Conservation (phyloP, 805 yeast species). For the Metschnikowia similis region DNA sequence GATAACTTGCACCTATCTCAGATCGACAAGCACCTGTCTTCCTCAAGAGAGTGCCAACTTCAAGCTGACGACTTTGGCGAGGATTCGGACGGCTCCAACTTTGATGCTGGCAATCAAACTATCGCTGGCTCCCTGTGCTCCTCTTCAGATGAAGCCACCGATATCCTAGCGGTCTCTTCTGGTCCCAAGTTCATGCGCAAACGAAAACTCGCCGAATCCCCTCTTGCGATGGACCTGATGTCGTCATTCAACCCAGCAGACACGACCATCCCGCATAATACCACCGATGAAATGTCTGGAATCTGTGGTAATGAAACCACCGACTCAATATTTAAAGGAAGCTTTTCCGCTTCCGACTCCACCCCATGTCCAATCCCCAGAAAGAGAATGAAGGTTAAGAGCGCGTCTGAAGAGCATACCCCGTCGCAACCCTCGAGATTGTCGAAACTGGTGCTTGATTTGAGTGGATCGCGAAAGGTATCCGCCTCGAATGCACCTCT, state of each 20-base stretch:
- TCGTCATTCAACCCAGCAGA: conserved; percentile 14
- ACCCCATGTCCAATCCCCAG: conserved; percentile 43
- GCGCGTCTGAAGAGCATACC: conserved; percentile 14
- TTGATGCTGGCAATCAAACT: conserved; percentile 25
- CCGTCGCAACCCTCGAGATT: conserved; percentile 21
- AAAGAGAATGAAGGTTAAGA: conserved; percentile 30
- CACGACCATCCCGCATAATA: conserved; percentile 10
- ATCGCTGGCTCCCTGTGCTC: conserved; percentile 17
- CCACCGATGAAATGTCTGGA: conserved; percentile 17
- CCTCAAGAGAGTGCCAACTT: background rate
- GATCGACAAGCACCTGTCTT: background rate
- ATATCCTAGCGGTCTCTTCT: conserved; percentile 3
- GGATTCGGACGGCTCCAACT: conserved; percentile 6
- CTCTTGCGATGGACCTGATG: conserved; percentile 25
- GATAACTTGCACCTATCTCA: conserved; percentile 26
- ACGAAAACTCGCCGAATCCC: conserved; percentile 23
- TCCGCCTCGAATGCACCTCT: conserved; percentile 18
- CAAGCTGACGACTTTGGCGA: conserved; percentile 2
- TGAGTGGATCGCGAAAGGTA: conserved; percentile 28
- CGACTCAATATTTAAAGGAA: conserved; percentile 17
- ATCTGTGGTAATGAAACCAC: conserved; percentile 13
- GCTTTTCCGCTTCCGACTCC: conserved; percentile 35
- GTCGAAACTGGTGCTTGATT: conserved; percentile 24
- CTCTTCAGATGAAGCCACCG: conserved; percentile 1
- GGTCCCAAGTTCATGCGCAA: conserved; percentile 26